Base-by-base conservation (phyloP, 345 rosid genomes). In the Lenwebbia sp. region DNA sequence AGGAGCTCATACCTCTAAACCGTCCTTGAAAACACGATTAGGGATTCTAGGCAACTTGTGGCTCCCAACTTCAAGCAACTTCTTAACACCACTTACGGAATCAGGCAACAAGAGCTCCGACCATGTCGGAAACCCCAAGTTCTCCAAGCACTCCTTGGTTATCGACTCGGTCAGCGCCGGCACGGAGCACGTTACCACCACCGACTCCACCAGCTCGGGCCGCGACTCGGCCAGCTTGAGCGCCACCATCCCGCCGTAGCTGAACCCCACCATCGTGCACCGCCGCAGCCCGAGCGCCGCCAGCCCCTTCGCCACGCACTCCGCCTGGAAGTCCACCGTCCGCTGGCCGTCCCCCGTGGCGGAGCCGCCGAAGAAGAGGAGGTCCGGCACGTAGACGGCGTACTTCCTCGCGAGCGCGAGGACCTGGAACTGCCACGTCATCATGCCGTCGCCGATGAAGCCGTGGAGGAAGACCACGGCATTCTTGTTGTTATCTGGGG, bases 201-300 rank as follows among this genome's bases (percentile, higher is more conserved):
- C 9, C 23, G 92, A 89, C 55, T 86, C 85, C 28, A 92, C 92
- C 89, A 93, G 83, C 10, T 89, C 85, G 12, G 92, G 92, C 25
- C 40, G 86, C 87, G 81, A 65, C 84, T 87, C 87, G 5, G 91
- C 93, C 91, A 93, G 87, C 86, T 89, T 89, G 86, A 93, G 89
- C 81, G 91, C 91, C 40, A 90, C 92, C 84, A 87, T 70, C 83
- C 92, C 95, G 0, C 94, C 93, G 49, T 90, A 92, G 85, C 93
- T 91, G 4, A 87, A 28, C 58, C 93, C 89, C 22, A 93, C 92
- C 84, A 90, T 41, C 5, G 85, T 90, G 82, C 93, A 92, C 83
- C 74, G 85, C 56, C 86, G 85, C 49, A 92, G 93, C 0, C 93
- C 93, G 6, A 93, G 83, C 60, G 86, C 88, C 65, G 78, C 82